Evolutionary conservation across 345 rosid genomes (phyloP), one percentile per base, ranked within the genome.

Genomic region (Litchi chinensis): DNA sequence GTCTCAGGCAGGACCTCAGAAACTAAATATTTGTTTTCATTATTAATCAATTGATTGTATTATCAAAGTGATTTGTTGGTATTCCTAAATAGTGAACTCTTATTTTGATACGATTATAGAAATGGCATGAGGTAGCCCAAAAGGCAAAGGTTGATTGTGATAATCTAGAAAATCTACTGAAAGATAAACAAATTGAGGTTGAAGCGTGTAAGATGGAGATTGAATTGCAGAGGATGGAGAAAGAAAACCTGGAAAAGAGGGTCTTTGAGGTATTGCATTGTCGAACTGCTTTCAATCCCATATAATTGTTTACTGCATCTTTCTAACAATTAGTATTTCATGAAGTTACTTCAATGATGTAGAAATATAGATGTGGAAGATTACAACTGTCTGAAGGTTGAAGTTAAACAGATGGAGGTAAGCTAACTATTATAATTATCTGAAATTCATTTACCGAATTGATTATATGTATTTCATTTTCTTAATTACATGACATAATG

Each of bases 301-400:
- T 26, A 26, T 26, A 26, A 26, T 26, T 26, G 28, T 26, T 26
- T 26, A 26, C 28, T 26, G 1, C 28, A 26, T 26, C 28, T 26
- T 26, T 26, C 28, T 26, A 26, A 26, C 28, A 26, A 26, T 26
- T 26, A 26, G 28, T 26, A 26, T 26, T 0, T 26, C 28, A 26
- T 26, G 28, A 26, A 26, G 28, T 26, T 26, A 26, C 1, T 90
- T 77, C 90, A 91, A 89, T 88, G 89, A 39, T 84, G 83, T 65
- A 84, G 79, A 87, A 91, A 86, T 82, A 80, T 92, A 77, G 91
- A 94, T 79, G 82, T 89, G 76, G 95, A 92, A 81, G 93, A 95
- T 46, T 91, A 95, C 79, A 83, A 88, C 56, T 88, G 91, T 75
- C 85, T 92, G 79, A 95, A 92, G 89, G 86, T 80, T 82, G 92